These are phyloP conservation scores for Elsinoe australis DNA, from an alignment of 2,329 filamentous ascomycete genomes.

Conservation along the genomic window DNA sequence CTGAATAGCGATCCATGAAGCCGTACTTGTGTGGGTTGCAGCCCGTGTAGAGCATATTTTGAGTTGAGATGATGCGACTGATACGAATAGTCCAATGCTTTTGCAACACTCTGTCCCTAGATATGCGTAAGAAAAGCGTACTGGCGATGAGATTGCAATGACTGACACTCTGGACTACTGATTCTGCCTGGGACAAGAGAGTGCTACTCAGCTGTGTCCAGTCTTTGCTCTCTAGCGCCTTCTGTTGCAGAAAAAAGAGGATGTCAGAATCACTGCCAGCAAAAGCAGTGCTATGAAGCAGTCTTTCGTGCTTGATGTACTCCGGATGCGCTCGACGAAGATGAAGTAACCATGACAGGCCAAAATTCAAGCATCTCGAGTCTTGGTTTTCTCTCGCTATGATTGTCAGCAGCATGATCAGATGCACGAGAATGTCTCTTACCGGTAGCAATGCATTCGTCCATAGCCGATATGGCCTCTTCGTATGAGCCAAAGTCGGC, in stretches of 20 bases:
- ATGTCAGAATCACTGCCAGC: constrained; percentile 73
- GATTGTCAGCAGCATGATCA: background rate
- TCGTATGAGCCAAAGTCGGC: constrained; percentile 88
- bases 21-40: constrained; percentile 66
- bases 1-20: constrained; percentile 68
- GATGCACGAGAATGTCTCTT: constrained; percentile 9
- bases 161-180: constrained; percentile 65
- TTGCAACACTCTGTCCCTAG: constrained; percentile 50
- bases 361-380: constrained; percentile 86
- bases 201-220: constrained; percentile 15
- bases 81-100: constrained; percentile 68
- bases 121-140: constrained; percentile 18
- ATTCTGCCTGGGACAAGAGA: constrained; percentile 59
- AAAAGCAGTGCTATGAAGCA: constrained; percentile 51
- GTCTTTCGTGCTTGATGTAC: constrained; percentile 20
- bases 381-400: constrained; percentile 84
- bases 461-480: constrained; percentile 88
- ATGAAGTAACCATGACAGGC: constrained; percentile 91
- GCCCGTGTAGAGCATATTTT: constrained; percentile 63
- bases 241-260: constrained; percentile 72
- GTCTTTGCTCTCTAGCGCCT: constrained; percentile 32
- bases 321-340: constrained; percentile 78
- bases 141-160: constrained; percentile 24
- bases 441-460: constrained; percentile 81
- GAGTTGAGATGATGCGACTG: constrained; percentile 75